Conservation (phyloP, 345 rosid species). For the Erodium maritimum region DNA sequence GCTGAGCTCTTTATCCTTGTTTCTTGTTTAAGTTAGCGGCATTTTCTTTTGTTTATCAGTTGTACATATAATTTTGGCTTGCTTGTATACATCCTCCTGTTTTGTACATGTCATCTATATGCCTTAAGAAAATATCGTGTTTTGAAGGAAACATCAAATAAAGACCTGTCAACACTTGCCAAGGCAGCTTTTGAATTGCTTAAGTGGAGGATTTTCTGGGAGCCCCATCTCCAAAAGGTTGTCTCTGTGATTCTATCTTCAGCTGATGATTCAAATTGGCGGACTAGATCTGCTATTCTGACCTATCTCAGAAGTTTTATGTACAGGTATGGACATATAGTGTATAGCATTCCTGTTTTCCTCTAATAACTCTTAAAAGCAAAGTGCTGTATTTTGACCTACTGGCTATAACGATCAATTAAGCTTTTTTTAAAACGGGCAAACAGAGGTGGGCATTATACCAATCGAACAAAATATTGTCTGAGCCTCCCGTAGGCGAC, state of each 20-base stretch:
- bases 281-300: constrained; percentile 86
- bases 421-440: too few relatives aligned
- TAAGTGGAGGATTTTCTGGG: constrained; percentile 80
- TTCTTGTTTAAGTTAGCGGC: not conserved
- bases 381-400: too few relatives aligned
- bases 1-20: not conserved
- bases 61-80: not conserved
- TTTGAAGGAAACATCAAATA: constrained; percentile 88
- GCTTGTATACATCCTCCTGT: not conserved
- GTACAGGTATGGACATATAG: constrained; percentile 78
- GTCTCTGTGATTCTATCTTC: constrained; percentile 59
- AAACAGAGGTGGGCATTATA: too few relatives aligned
- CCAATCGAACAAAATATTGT: too few relatives aligned
- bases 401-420: too few relatives aligned
- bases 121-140: constrained; percentile 10
- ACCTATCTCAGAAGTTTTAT: constrained; percentile 87
- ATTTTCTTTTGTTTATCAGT: not conserved
- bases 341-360: too few relatives aligned
- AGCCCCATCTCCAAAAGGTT: constrained; percentile 70
- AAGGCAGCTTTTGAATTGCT: constrained; percentile 91
- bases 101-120: constrained; percentile 4
- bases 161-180: constrained; percentile 88
- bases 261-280: constrained; percentile 80
- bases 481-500: too few relatives aligned
- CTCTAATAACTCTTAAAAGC: too few relatives aligned